Percentiles rank a stretch among this genome's conserved stretches.
These are phyloP conservation scores for Globisporangium middletonii DNA, from an alignment of 352 stramenopile genomes.

Conservation along the genomic window DNA sequence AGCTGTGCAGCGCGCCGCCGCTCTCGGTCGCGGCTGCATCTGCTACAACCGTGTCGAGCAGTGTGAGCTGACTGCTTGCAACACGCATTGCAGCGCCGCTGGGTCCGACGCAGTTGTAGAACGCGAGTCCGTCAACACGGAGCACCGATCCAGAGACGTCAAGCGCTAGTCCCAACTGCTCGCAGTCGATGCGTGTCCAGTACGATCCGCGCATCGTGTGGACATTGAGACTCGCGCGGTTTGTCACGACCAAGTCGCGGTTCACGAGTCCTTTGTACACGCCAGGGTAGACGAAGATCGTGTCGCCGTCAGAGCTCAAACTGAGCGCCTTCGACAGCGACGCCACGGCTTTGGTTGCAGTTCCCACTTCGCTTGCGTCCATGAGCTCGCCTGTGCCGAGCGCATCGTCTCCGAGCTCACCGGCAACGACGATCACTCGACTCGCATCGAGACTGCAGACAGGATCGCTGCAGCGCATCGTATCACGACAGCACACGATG, in stretches of 20 bases:
- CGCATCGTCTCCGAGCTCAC: constrained; percentile 44
- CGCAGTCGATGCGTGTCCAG: constrained; percentile 47
- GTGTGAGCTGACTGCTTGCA: constrained; percentile 10
- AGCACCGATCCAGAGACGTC: too few relatives aligned
- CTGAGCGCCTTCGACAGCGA: constrained; percentile 33
- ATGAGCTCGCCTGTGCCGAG: constrained; percentile 49
- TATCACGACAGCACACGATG: constrained; percentile 50
- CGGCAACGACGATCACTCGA: constrained; percentile 46
- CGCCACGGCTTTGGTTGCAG: constrained; percentile 43
- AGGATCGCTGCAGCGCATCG: constrained; percentile 21
- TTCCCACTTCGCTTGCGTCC: constrained; percentile 41
- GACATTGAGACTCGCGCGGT: constrained; percentile 21
- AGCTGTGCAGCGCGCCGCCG: constrained; percentile 26
- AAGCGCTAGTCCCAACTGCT: constrained; percentile 1
- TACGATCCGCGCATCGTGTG: constrained; percentile 35
- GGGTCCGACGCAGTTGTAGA: constrained; percentile 25
- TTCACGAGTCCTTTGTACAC: constrained; percentile 34
- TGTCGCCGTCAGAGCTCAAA: constrained; percentile 22
- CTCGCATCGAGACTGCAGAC: constrained; percentile 31
- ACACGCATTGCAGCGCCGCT: constrained; percentile 23
- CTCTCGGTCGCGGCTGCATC: constrained; percentile 11
- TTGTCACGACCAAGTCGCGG: constrained; percentile 19
- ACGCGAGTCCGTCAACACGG: constrained; percentile 33
- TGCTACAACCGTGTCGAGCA: constrained; percentile 21
- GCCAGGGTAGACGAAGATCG: constrained; percentile 58